Evolutionary conservation across 139 green algal genomes (phyloP).

Genomic region (Chlamydomonas sphaeroides): DNA sequence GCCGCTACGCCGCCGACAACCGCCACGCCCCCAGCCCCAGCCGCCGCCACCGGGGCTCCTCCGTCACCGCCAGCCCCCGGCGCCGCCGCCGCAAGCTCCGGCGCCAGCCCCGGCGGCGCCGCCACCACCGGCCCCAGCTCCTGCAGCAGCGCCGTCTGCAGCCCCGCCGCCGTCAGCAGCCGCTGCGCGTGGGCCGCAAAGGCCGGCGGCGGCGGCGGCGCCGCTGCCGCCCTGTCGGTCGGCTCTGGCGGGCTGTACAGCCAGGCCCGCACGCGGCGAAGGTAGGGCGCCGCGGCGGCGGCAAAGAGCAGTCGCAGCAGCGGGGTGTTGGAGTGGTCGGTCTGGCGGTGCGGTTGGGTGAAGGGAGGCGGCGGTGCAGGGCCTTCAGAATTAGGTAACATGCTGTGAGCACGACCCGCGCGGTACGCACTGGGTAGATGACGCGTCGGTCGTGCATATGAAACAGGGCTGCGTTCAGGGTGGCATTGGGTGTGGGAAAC

Average conservation of each 20-base stretch:
- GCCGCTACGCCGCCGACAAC: slow-evolving; percentile 3
- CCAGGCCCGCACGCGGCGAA: slow-evolving; percentile 22
- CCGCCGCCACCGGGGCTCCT: too few species aligned
- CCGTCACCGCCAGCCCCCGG: too few species aligned
- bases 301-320: slow-evolving; percentile 25
- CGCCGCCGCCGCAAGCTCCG: slow-evolving; percentile 15
- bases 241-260: slow-evolving; percentile 33
- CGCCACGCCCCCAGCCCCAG: slow-evolving; percentile 8
- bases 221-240: background rate
- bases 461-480: too few species aligned
- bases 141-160: background rate
- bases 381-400: too few species aligned
- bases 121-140: background rate
- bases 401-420: too few species aligned
- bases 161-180: background rate
- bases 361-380: too few species aligned
- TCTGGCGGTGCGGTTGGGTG: too few species aligned
- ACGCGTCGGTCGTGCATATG: too few species aligned
- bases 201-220: background rate
- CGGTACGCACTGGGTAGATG: too few species aligned
- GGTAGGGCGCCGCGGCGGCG: slow-evolving; percentile 15
- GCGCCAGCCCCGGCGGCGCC: too few species aligned
- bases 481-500: too few species aligned
- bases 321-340: slow-evolving; percentile 20
- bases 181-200: slow-evolving; percentile 2